These are phyloP conservation scores for Globisporangium parvum DNA, from an alignment of 352 stramenopile species.

Conservation along the genomic window DNA sequence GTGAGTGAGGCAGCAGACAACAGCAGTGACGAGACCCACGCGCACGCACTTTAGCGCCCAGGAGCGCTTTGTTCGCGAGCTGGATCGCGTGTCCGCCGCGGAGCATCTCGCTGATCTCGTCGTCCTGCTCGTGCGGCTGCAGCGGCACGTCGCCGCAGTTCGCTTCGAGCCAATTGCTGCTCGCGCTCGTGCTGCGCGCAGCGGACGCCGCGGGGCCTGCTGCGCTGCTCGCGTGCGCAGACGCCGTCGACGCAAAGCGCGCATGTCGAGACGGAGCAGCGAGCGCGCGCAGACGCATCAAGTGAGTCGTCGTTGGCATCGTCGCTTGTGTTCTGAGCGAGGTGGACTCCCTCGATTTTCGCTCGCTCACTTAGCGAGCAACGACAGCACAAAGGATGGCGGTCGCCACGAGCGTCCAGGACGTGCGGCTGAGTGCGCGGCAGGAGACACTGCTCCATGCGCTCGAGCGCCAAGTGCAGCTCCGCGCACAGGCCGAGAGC, in stretches of 20 bases:
- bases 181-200: neutral
- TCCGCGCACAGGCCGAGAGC: constrained; percentile 38
- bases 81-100: constrained; percentile 62
- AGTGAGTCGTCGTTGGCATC: too few relatives aligned
- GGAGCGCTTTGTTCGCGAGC: constrained; percentile 37
- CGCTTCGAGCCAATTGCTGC: constrained; percentile 68
- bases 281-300: too few relatives aligned
- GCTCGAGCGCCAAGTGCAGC: constrained; percentile 53
- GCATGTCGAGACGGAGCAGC: neutral
- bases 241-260: neutral
- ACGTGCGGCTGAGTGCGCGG: constrained; percentile 33
- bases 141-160: constrained; percentile 58
- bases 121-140: constrained; percentile 28
- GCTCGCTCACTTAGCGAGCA: too few relatives aligned
- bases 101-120: constrained; percentile 61
- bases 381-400: neutral
- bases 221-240: neutral
- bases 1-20: neutral
- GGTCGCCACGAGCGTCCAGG: constrained; percentile 11
- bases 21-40: neutral
- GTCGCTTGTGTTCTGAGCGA: too few relatives aligned
- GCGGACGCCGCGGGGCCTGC: neutral
- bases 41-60: constrained; percentile 35
- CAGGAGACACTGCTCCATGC: constrained; percentile 51
- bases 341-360: too few relatives aligned